These are phyloP conservation scores for Hypoxylon sp. DNA, from an alignment of 2,329 filamentous ascomycete genomes.

Conservation along the genomic window DNA sequence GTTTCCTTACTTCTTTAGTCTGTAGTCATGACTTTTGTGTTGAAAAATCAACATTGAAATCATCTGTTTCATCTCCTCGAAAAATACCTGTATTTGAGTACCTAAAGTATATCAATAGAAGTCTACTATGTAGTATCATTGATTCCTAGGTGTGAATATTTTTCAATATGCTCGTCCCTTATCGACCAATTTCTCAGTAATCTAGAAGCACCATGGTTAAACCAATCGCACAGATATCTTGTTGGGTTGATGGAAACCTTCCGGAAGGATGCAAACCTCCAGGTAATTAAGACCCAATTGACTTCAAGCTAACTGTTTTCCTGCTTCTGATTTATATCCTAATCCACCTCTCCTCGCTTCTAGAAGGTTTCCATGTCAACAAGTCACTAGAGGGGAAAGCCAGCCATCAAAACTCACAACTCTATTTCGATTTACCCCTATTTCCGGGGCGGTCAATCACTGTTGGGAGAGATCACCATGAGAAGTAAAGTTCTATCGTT, in stretches of 20 bases:
- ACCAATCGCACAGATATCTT: constrained; percentile 38
- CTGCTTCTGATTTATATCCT: neutral
- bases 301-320: neutral
- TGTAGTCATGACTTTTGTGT: constrained; percentile 1
- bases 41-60: neutral
- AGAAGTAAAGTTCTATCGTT: constrained; percentile 38
- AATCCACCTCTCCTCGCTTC: neutral
- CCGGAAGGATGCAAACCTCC: constrained; percentile 19
- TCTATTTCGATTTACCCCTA: constrained; percentile 40
- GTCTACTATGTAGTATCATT: neutral
- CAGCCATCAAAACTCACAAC: constrained; percentile 17
- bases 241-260: constrained; percentile 22
- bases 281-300: constrained; percentile 18
- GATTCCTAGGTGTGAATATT: neutral
- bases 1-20: neutral
- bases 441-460: constrained; percentile 31
- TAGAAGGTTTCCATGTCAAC: constrained; percentile 30
- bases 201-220: constrained; percentile 17
- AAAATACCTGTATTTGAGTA: neutral
- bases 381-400: constrained; percentile 18
- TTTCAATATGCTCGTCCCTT: neutral
- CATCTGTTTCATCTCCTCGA: neutral
- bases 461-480: constrained; percentile 41
- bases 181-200: neutral
- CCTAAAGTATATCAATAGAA: neutral